Evolutionary conservation across 305 asterid genomes (phyloP), one percentile per base, ranked within the genome.

Genomic region (Petunia hybrid): DNA sequence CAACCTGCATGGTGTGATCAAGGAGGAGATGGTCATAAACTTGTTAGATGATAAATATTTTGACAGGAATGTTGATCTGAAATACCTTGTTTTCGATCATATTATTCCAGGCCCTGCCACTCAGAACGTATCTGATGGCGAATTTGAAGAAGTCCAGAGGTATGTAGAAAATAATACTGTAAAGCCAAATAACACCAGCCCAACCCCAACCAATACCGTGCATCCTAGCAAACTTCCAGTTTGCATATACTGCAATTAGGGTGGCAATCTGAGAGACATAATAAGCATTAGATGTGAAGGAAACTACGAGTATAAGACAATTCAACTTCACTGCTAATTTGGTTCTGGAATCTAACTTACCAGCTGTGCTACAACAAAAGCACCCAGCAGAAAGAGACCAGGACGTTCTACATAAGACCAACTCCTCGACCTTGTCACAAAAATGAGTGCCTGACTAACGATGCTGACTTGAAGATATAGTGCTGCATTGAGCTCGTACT

Each of bases 381-480:
- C 99, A 36, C 51, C 68, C 65, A 92, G 51, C 9, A 94, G 95
- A 3, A 95, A 88, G 9, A 91, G 85, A 38, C 99, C 99, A 0
- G 99, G 99, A n/a, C 96, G 89, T 80, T 95, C 99, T 0, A 87
- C 39, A 45, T 75, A 95, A 1, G 98, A 95, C 93, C 94, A 95
- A 59, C 99, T 87, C 84, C 99, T 88, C 2, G 99, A 93, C 16
- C 97, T 89, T 8, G 98, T 93, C 7, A 93, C 97, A 13, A 93
- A 95, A 87, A 95, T 93, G 62, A 93, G 98, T 3, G 98, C 97
- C 85, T 95, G 99, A 85, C 99, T 95, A 6, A 95, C 93, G 40
- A 93, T 95, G 74, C 99, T 95, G 46, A 95, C 98, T 87, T 95
- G 99, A 62, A 95, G 95, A 84, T 95, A 95, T 0, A 95, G 61